Evolutionary conservation across 768 basidiomycete genomes (phyloP), one percentile per base, ranked within the genome.

Genomic region (Boletellus emodensis): DNA sequence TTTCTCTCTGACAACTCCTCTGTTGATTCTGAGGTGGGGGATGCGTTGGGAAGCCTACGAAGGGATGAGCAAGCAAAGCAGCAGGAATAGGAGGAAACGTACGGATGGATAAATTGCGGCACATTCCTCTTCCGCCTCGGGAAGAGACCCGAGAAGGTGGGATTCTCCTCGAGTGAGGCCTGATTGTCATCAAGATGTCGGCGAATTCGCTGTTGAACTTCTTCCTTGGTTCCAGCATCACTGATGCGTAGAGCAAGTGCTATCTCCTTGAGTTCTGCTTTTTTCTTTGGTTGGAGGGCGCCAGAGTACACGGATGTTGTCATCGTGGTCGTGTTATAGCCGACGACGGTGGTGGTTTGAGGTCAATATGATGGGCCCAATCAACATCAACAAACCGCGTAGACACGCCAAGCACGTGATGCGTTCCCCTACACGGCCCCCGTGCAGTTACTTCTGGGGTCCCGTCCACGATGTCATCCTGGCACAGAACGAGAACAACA

Each of bases 241-340:
- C 72, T 75, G 51, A 85, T 65, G 1, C 64, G 61, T 20, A 87
- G 74, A 5, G 81, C 80, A 5, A 53, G 2, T 1, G 85, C 82
- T 33, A 87, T 80, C 49, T 79, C 77, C 57, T 78, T 83, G 4
- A 87, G 75, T 18, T 87, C 85, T 3, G 72, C 72, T 65, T 87
- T 87, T 70, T 84, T 86, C 69, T 87, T 86, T n/a, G 76, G 60
- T 52, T 72, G 75, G 24, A 85, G 74, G 24, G 79, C 65, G 40
- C 84, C 84, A 36, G 77, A 60, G 61, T 70, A 84, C 32, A 66
- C 52, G 50, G 70, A 49, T 33, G 72, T 71, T 36, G 76, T 65
- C 78, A 79, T 81, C 65, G 49, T 42, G 53, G 38, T 22, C 15
- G 58, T 36, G 32, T 5, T 24, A 35, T 30, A 32, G 47, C 10